These are phyloP conservation scores for Phylloporus sp. DNA, from an alignment of 768 basidiomycete species.

Conservation along the genomic window DNA sequence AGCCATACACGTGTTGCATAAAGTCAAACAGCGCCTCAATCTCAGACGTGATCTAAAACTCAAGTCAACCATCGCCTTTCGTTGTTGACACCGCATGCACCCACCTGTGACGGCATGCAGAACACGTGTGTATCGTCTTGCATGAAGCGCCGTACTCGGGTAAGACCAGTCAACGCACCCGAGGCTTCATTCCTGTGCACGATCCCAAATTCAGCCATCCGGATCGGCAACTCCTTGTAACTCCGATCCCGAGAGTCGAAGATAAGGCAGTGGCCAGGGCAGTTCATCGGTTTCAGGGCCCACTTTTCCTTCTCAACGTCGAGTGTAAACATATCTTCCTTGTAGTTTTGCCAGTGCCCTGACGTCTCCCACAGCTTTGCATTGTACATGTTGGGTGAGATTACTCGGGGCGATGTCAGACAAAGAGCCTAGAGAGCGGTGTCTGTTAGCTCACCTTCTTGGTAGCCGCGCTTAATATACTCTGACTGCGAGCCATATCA, in stretches of 20 bases:
- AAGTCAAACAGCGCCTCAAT: conserved; percentile 89
- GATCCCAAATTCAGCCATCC: conserved; percentile 98
- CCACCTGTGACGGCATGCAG: conserved; percentile 88
- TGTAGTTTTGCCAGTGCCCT: conserved; percentile 97
- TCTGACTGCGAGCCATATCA: conserved; percentile 53
- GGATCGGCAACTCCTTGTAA: conserved; percentile 93
- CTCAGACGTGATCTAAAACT: conserved; percentile 74
- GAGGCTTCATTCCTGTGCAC: conserved; percentile 96
- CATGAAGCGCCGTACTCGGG: conserved; percentile 89
- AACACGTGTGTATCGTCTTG: conserved; percentile 99
- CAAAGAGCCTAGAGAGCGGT: not conserved
- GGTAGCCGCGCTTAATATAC: conserved; percentile 93
- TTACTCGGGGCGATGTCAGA: conserved; percentile 51
- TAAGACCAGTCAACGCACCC: conserved; percentile 89
- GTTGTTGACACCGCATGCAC: not conserved
- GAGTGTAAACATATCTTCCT: conserved; percentile 95
- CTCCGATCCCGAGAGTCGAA: conserved; percentile 92
- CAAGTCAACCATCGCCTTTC: not conserved
- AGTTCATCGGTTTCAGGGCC: conserved; percentile 99
- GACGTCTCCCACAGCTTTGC: conserved; percentile 97
- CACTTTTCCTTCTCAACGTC: conserved; percentile 95
- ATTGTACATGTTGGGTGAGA: conserved; percentile 97
- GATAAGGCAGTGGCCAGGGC: conserved; percentile 94
- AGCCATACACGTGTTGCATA: conserved; percentile 88
- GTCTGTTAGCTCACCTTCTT: conserved; percentile 60